Conservation (phyloP, 768 basidiomycete genomes). For the Asterophora lycoperdoides region DNA sequence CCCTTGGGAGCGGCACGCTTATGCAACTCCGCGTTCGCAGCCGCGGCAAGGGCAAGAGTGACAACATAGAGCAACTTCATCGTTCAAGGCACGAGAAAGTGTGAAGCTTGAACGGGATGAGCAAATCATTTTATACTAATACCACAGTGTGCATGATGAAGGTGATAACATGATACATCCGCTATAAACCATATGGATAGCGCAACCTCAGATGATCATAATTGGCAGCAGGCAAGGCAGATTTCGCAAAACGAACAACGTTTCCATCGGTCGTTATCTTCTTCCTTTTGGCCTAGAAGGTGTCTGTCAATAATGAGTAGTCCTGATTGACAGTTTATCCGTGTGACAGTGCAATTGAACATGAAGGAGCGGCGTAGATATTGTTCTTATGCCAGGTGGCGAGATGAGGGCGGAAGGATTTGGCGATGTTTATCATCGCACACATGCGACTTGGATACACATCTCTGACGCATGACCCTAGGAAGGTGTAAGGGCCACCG, state of each 20-base stretch:
- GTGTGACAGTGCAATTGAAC: not conserved
- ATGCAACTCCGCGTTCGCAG: conserved; percentile 9
- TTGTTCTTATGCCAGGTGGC: conserved; percentile 1
- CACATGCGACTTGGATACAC: conserved; percentile 7
- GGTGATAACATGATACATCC: conserved; percentile 1
- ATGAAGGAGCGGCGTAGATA: not conserved
- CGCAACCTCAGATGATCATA: not conserved
- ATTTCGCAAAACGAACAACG: not conserved
- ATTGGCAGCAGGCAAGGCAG: conserved; percentile 1
- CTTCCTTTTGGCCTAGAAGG: not conserved
- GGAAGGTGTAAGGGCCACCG: not conserved
- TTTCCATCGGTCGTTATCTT: not conserved
- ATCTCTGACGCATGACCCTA: not conserved
- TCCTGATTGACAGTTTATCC: not conserved
- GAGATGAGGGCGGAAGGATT: not conserved
- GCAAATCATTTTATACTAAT: conserved; percentile 9
- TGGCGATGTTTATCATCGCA: not conserved
- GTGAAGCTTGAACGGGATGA: not conserved
- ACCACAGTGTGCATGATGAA: not conserved
- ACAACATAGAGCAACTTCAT: conserved; percentile 18
- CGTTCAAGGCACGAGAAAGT: not conserved
- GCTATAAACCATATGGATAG: conserved; percentile 2
- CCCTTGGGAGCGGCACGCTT: conserved; percentile 41
- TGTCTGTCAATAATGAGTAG: not conserved
- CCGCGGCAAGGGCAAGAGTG: conserved; percentile 13